These are phyloP conservation scores for Alternaria brassicae DNA, from an alignment of 2,329 filamentous ascomycete species.

Conservation along the genomic window DNA sequence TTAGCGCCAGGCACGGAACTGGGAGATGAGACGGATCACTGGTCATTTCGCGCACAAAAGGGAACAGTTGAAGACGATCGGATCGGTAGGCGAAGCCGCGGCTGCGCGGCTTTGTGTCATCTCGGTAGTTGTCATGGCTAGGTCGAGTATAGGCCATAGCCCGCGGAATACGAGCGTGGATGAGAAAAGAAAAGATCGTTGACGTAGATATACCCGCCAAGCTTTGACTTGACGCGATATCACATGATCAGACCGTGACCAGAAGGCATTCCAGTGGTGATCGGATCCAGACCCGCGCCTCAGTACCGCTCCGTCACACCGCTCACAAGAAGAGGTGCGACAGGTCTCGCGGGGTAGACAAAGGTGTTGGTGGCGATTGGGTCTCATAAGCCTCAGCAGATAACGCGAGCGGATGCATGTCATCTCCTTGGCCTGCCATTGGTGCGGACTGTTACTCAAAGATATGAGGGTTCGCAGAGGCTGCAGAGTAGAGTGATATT, in stretches of 20 bases:
- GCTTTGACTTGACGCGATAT: slow-evolving; percentile 15
- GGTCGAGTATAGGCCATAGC: neutral
- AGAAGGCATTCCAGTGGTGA: slow-evolving; percentile 4
- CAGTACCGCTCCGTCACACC: slow-evolving; percentile 9
- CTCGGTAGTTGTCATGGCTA: neutral
- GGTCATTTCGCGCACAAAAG: slow-evolving; percentile 4
- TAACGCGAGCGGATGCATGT: slow-evolving; percentile 30
- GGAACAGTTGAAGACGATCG: neutral
- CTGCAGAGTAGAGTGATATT: slow-evolving; percentile 1
- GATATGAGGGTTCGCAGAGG: slow-evolving; percentile 13
- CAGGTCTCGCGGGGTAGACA: slow-evolving; percentile 11
- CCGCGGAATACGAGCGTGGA: neutral
- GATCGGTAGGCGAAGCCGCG: slow-evolving; percentile 5
- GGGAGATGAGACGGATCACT: slow-evolving; percentile 7
- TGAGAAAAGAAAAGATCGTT: slow-evolving; percentile 11
- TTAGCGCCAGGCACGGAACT: slow-evolving; percentile 10
- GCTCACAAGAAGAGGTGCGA: slow-evolving; percentile 6
- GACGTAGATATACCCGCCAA: slow-evolving; percentile 8
- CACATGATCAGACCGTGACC: slow-evolving; percentile 15
- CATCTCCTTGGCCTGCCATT: slow-evolving; percentile 19
- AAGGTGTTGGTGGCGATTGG: slow-evolving; percentile 7
- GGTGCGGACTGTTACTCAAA: slow-evolving; percentile 17
- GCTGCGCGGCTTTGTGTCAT: neutral
- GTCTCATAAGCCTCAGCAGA: slow-evolving; percentile 27
- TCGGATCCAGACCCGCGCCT: slow-evolving; percentile 5